Evolutionary conservation across 768 basidiomycete genomes (phyloP).

Genomic region (Wakefieldia striispora): DNA sequence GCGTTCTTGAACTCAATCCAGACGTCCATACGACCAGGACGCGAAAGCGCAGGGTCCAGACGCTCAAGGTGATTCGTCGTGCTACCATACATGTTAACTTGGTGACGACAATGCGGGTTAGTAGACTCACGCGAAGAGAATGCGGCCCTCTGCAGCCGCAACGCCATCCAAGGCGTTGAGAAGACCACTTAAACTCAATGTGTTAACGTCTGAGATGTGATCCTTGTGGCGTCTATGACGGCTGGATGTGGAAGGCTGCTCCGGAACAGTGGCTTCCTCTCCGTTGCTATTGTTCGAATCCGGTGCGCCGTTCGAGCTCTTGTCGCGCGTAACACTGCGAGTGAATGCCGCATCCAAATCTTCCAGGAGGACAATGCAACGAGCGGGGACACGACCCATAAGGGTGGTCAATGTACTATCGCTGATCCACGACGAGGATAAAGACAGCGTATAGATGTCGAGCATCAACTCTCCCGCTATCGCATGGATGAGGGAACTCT

Average conservation of each 20-base stretch:
- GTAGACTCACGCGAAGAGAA: slow-evolving; percentile 79
- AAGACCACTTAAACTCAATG: slow-evolving; percentile 75
- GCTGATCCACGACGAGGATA: slow-evolving; percentile 84
- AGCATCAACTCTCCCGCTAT: slow-evolving; percentile 87
- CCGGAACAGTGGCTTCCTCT: slow-evolving; percentile 30
- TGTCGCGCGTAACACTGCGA: slow-evolving; percentile 66
- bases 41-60: slow-evolving; percentile 86
- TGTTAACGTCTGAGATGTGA: slow-evolving; percentile 73
- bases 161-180: slow-evolving; percentile 87
- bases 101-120: not conserved
- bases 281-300: slow-evolving; percentile 34
- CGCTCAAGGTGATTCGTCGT: slow-evolving; percentile 92
- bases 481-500: slow-evolving; percentile 83
- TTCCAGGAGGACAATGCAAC: slow-evolving; percentile 84
- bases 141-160: slow-evolving; percentile 81
- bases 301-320: slow-evolving; percentile 45
- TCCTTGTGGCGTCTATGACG: slow-evolving; percentile 50
- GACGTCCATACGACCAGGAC: slow-evolving; percentile 91
- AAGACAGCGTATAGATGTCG: slow-evolving; percentile 88
- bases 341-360: slow-evolving; percentile 91
- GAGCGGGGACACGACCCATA: slow-evolving; percentile 83
- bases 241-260: slow-evolving; percentile 33
- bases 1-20: slow-evolving; percentile 91
- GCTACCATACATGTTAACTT: slow-evolving; percentile 34
- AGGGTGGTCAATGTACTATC: slow-evolving; percentile 83